Evolutionary conservation across 495 filamentous ascomycete genomes (phyloP).

Genomic region (Neurospora hispaniola): DNA sequence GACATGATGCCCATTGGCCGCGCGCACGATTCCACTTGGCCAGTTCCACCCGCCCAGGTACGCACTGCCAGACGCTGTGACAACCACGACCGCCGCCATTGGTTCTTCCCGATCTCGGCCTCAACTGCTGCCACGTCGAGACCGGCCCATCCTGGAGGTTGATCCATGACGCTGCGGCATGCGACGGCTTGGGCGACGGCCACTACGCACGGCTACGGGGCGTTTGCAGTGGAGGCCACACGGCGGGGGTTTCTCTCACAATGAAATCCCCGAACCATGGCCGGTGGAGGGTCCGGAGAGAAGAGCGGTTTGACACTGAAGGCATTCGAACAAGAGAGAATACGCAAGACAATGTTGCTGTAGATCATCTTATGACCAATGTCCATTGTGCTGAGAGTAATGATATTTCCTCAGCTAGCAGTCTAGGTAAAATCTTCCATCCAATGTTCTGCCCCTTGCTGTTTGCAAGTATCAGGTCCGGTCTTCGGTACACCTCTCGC

Average conservation of each 20-base stretch:
- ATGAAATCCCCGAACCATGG: background rate
- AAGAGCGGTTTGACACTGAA: background rate
- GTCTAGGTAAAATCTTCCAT: background rate
- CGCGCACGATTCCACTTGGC: background rate
- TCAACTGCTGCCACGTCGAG: background rate
- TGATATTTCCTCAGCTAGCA: background rate
- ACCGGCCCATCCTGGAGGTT: background rate
- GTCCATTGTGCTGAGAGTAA: background rate
- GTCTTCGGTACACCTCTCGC: background rate
- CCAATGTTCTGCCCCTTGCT: background rate
- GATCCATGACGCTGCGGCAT: background rate
- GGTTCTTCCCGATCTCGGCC: background rate
- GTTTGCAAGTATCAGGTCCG: background rate
- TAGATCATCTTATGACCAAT: background rate
- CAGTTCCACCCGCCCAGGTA: background rate
- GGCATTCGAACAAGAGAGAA: background rate
- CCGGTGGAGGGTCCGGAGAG: background rate
- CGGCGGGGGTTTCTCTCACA: background rate
- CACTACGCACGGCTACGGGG: background rate
- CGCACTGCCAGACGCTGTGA: background rate
- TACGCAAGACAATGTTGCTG: background rate
- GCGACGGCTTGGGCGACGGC: background rate
- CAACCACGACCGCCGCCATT: background rate
- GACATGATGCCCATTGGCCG: constrained; percentile 14
- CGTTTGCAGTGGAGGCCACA: background rate